Evolutionary conservation across 1,284 basidiomycete species (phyloP).

Genomic region (Cryptococcus jaspeensis): DNA sequence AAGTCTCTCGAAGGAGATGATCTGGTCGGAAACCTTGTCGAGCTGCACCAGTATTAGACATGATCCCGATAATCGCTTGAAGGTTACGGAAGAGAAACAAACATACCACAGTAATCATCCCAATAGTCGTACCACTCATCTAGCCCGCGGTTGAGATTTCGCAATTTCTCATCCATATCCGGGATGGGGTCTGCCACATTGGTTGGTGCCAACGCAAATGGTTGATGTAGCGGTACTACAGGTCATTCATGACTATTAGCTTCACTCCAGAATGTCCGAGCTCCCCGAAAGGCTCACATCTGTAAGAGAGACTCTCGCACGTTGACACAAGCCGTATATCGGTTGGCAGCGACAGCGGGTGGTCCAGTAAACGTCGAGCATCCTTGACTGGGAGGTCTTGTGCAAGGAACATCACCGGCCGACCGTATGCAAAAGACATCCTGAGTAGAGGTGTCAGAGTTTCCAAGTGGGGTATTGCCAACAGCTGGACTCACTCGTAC

Average conservation of each 20-base stretch:
- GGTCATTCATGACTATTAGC: conserved; percentile 3
- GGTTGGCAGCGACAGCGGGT: conserved; percentile 81
- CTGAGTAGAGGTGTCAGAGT: conserved; percentile 9
- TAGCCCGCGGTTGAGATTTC: conserved; percentile 36
- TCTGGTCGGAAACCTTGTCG: conserved; percentile 18
- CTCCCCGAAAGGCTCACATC: conserved; percentile 24
- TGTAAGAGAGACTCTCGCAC: conserved; percentile 49
- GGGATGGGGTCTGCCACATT: conserved; percentile 23
- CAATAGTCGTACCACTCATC: conserved; percentile 46
- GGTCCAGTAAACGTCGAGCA: conserved; percentile 70
- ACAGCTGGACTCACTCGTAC: conserved; percentile 52
- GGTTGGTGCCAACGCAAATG: conserved; percentile 34
- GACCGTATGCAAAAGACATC: conserved; percentile 59
- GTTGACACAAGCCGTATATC: conserved; percentile 89
- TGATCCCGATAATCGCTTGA: neutral
- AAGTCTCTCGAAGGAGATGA: conserved; percentile 25
- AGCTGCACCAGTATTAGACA: conserved; percentile 4
- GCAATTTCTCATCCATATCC: conserved; percentile 42
- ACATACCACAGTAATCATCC: conserved; percentile 38
- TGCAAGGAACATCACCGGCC: conserved; percentile 81
- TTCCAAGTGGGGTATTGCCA: neutral
- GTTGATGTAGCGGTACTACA: conserved; percentile 39
- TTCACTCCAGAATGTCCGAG: too few relatives aligned
- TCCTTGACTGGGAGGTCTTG: conserved; percentile 74
- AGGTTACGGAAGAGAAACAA: too few relatives aligned